phyloP scores from a whole-genome alignment of 371 early-diverging fungal genomes.

The Actinomucor elegans region DNA sequence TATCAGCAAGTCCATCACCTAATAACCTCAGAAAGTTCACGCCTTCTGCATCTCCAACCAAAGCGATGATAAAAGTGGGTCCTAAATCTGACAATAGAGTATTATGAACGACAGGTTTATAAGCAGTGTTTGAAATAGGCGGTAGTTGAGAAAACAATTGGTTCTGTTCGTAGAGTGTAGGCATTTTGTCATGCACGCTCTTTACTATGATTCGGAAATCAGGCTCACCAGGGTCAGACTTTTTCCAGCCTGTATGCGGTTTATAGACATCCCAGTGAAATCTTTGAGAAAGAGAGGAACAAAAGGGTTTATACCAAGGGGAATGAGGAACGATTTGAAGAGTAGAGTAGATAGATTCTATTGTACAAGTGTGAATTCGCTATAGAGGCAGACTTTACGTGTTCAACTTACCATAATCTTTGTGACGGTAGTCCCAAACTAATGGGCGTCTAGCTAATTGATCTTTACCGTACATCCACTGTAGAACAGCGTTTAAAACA shows the following conservation, averaged over 20 bases:
- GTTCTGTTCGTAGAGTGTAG: constrained; percentile 9
- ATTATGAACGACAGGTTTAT: constrained; percentile 6
- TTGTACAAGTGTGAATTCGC: no score
- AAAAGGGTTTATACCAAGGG: constrained; percentile 28
- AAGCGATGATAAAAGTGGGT: constrained; percentile 28
- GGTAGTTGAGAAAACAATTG: constrained; percentile 4
- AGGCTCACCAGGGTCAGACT: constrained; percentile 50
- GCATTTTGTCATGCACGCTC: constrained; percentile 12
- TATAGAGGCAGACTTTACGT: no score
- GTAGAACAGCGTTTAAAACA: neutral
- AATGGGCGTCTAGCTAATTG: neutral
- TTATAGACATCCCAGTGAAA: constrained; percentile 57
- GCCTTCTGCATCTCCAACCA: constrained; percentile 35
- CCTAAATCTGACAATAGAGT: neutral
- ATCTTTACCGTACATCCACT: neutral
- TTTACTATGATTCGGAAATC: constrained; percentile 45
- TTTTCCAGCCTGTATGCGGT: constrained; percentile 52
- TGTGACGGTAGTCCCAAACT: constrained; percentile 11
- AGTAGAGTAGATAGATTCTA: constrained; percentile 30
- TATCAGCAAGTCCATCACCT: constrained; percentile 26
- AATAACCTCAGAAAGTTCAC: constrained; percentile 24
- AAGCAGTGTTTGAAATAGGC: neutral
- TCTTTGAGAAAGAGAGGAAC: neutral
- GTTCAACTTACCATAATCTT: constrained; percentile 10
- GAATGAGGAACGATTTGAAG: constrained; percentile 23